A percentile compares a stretch with the other conserved stretches of the same genome.
These are phyloP conservation scores for Amesomyces nigricolor DNA, from an alignment of 2,329 filamentous ascomycete species.

Conservation along the genomic window DNA sequence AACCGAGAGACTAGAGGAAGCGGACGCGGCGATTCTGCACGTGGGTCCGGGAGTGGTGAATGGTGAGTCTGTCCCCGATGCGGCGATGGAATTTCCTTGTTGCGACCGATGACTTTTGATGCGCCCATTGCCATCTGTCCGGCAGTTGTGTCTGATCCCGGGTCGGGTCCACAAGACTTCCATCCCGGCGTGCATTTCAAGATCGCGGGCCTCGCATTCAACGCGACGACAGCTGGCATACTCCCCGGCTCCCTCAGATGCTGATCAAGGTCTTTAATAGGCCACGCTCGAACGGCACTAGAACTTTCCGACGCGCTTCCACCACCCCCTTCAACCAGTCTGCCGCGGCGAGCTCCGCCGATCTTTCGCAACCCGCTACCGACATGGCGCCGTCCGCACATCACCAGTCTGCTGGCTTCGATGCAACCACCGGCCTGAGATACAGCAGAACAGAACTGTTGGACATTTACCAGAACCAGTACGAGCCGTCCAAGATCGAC, in stretches of 20 bases:
- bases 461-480: slow-evolving; percentile 56
- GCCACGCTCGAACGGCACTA: slow-evolving; percentile 57
- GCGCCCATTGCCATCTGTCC: neutral
- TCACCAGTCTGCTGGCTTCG: slow-evolving; percentile 21
- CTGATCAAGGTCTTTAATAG: slow-evolving; percentile 33
- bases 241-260: neutral
- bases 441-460: slow-evolving; percentile 78
- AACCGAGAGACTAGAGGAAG: slow-evolving; percentile 53
- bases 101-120: no score
- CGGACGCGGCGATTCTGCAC: slow-evolving; percentile 50
- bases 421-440: slow-evolving; percentile 48
- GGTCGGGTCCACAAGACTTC: slow-evolving; percentile 1
- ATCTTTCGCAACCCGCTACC: slow-evolving; percentile 18
- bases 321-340: slow-evolving; percentile 46
- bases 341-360: slow-evolving; percentile 19
- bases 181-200: neutral
- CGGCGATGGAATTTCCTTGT: neutral
- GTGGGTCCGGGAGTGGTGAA: slow-evolving; percentile 57
- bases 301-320: slow-evolving; percentile 60
- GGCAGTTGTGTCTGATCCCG: neutral
- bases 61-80: slow-evolving; percentile 52
- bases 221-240: neutral
- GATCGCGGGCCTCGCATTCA: neutral
- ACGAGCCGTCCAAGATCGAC: slow-evolving; percentile 49
- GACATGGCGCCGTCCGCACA: slow-evolving; percentile 22